Evolutionary conservation across 345 rosid genomes (phyloP), one percentile per base, ranked within the genome.

Genomic region (Abelmoschus esculentus): DNA sequence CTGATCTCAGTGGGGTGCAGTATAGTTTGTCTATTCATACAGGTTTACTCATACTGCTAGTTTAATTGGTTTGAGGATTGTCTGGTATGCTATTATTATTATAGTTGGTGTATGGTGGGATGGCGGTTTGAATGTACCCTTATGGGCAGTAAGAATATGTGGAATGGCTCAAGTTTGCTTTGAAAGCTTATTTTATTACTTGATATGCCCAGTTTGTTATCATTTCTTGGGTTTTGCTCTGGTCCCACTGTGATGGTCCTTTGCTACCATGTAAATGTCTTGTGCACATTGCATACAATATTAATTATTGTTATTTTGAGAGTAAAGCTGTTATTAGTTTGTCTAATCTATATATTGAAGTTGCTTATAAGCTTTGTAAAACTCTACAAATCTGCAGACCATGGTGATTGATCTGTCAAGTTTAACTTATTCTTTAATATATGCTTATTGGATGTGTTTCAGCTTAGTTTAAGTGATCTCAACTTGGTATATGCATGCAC

Each of bases 401-500:
- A 29, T 29, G 42, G 15, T 14, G 7, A 40, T 28, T 14, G 38
- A 15, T 49, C 3, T 47, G 15, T 47, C 40, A 47, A n/a, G 26
- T 61, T 10, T 34, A 38, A 73, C n/a, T 40, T 61, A 28, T 67
- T 26, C 70, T 72, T 66, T 79, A 62, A 72, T 68, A 66, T 67
- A 54, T 72, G 55, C 44, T 49, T 58, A 4, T 74, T 70, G 68
- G 73, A 66, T 75, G 55, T 54, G 32, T 71, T 81, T 83, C 93
- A 95, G 97, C 97, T 95, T 78, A 82, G 76, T 80, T 77, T 85
- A 73, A 91, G 99, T 80, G 99, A 91, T 78, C 89, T 95, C 72
- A 91, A 83, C 84, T 82, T 95, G 83, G 84, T 91, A 56, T 95
- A 91, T 76, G 99, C 99, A 47, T 95, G 99, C 82, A 91, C 96